Evolutionary conservation across 768 basidiomycete genomes (phyloP).

Genomic region (Boletus barrowsii): DNA sequence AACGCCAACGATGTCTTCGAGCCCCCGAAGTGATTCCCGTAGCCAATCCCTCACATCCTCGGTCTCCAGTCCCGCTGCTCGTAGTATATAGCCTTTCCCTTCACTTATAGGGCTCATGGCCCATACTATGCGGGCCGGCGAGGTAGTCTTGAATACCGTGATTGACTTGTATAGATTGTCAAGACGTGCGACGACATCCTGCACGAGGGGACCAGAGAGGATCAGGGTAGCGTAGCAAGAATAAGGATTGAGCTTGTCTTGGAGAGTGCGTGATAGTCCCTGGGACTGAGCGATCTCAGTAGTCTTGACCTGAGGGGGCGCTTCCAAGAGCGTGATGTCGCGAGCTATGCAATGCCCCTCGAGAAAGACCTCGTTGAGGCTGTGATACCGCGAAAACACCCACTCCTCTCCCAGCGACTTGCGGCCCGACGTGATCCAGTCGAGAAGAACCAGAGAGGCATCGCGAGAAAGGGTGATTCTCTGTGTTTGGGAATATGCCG

Average conservation of each 20-base stretch:
- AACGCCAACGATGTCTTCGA: conserved; percentile 55
- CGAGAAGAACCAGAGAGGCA: conserved; percentile 72
- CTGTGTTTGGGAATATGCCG: conserved; percentile 83
- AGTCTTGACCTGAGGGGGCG: conserved; percentile 18
- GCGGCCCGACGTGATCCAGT: conserved; percentile 92
- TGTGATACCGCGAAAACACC: conserved; percentile 83
- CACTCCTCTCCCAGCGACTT: conserved; percentile 83
- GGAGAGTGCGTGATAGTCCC: conserved; percentile 46
- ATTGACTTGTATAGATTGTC: conserved; percentile 47
- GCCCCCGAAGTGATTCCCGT: conserved; percentile 44
- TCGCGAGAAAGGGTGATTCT: conserved; percentile 61
- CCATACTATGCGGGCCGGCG: conserved; percentile 74
- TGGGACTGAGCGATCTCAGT: conserved; percentile 8
- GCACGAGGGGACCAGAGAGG: conserved; percentile 66
- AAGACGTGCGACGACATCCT: conserved; percentile 47
- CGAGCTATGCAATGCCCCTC: conserved; percentile 64
- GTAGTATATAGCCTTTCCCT: conserved; percentile 54
- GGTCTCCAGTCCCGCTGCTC: conserved; percentile 73
- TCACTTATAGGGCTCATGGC: conserved; percentile 61
- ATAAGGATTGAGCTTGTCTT: conserved; percentile 70
- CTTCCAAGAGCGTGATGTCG: conserved; percentile 76
- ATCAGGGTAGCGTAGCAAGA: conserved; percentile 88
- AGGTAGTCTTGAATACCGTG: conserved; percentile 54
- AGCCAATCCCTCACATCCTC: conserved; percentile 76
- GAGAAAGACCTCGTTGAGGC: conserved; percentile 77